Evolutionary conservation across 306 rosid genomes (phyloP).

Genomic region (Vigna unguiculata): DNA sequence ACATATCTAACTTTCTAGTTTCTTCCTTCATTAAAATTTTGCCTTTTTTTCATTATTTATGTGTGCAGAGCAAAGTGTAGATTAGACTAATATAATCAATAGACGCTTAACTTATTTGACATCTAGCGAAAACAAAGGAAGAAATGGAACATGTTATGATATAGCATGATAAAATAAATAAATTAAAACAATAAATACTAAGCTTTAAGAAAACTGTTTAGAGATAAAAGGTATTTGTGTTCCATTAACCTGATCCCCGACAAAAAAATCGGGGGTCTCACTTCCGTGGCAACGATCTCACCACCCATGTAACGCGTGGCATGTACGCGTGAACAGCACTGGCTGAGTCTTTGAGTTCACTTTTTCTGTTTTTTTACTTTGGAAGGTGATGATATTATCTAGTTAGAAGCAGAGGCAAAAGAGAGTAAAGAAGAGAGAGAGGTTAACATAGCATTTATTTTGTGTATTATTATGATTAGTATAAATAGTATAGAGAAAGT

Average conservation of each 20-base stretch:
- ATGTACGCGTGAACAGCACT: neutral
- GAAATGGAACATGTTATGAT: neutral
- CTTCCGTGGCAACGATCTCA: slow-evolving; percentile 30
- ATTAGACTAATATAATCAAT: neutral
- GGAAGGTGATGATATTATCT: too few species aligned
- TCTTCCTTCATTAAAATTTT: neutral
- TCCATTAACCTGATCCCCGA: slow-evolving; percentile 47
- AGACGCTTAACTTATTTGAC: neutral
- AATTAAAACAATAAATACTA: neutral
- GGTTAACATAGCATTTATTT: neutral
- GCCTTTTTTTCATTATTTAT: neutral
- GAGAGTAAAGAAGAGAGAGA: neutral
- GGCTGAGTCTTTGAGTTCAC: neutral
- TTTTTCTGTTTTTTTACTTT: neutral
- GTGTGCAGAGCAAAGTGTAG: neutral
- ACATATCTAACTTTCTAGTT: neutral
- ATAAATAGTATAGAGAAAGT: neutral
- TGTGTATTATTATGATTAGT: neutral
- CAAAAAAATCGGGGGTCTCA: slow-evolving; percentile 54
- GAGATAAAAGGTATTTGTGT: neutral
- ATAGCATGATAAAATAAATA: neutral
- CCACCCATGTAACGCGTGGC: slow-evolving; percentile 35
- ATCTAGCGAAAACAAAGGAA: neutral
- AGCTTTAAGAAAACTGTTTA: neutral
- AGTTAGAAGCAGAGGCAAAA: neutral